phyloP scores from a whole-genome alignment of 352 stramenopile genomes.

The Plasmopara muralis region DNA sequence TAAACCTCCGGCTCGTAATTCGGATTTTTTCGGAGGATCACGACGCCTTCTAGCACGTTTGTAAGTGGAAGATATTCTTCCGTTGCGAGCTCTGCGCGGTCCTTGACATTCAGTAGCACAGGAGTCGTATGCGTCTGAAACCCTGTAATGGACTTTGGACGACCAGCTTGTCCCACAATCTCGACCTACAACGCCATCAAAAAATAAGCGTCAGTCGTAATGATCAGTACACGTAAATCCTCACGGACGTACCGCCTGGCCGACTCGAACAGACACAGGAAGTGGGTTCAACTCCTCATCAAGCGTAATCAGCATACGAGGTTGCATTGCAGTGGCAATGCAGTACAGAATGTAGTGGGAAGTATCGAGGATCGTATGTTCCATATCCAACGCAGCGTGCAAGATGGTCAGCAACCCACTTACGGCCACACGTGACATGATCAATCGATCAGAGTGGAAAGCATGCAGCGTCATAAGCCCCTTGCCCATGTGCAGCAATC shows the following conservation, averaged over 20 bases:
- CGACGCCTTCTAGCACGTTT: constrained; percentile 96
- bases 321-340: constrained; percentile 96
- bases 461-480: constrained; percentile 97
- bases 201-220: no score
- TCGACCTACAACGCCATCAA: constrained; percentile 77
- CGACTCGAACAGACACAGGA: constrained; percentile 97
- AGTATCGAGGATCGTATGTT: constrained; percentile 97
- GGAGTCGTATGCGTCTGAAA: constrained; percentile 99
- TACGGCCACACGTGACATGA: constrained; percentile 88
- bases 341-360: constrained; percentile 98
- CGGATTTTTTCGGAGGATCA: constrained; percentile 98
- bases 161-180: constrained; percentile 98
- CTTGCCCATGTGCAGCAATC: constrained; percentile 99
- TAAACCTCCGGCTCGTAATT: constrained; percentile 83
- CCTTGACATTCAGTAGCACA: constrained; percentile 96
- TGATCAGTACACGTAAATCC: no score
- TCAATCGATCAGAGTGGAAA: constrained; percentile 95
- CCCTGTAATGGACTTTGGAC: constrained; percentile 99
- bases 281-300: constrained; percentile 95
- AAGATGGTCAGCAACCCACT: constrained; percentile 94
- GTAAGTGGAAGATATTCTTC: constrained; percentile 95
- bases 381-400: constrained; percentile 95
- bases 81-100: constrained; percentile 97
- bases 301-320: constrained; percentile 97
- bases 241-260: constrained; percentile 86